These are phyloP conservation scores for Apiotrichum akiyoshidainum DNA, from an alignment of 1,284 basidiomycete species.

Conservation along the genomic window DNA sequence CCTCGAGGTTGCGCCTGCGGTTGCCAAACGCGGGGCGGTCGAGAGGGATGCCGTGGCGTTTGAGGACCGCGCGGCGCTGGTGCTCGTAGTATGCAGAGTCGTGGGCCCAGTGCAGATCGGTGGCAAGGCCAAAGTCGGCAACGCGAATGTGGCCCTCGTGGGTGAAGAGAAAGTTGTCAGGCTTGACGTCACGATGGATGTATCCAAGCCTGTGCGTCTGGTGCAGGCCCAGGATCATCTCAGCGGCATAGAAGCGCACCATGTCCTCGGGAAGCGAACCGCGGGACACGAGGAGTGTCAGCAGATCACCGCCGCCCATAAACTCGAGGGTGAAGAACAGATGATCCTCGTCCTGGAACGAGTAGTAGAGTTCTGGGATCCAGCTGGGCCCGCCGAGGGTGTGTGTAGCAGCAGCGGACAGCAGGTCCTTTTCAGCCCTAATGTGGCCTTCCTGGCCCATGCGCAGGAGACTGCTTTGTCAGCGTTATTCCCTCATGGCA, in stretches of 20 bases:
- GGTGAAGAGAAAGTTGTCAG: slow-evolving; percentile 93
- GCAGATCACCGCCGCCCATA: slow-evolving; percentile 93
- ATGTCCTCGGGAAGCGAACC: slow-evolving; percentile 93
- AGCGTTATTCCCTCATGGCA: slow-evolving; percentile 1
- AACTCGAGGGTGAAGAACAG: slow-evolving; percentile 91
- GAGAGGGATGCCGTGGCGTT: slow-evolving; percentile 91
- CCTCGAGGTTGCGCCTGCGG: slow-evolving; percentile 8
- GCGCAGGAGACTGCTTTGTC: slow-evolving; percentile 66
- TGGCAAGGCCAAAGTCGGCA: slow-evolving; percentile 94
- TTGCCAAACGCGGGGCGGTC: slow-evolving; percentile 17
- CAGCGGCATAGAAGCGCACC: slow-evolving; percentile 90
- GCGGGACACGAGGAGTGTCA: slow-evolving; percentile 89
- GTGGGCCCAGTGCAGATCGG: slow-evolving; percentile 61
- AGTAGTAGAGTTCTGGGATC: slow-evolving; percentile 91
- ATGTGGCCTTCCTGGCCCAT: slow-evolving; percentile 88
- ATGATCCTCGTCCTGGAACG: slow-evolving; percentile 72
- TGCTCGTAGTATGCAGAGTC: slow-evolving; percentile 94
- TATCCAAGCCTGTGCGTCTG: slow-evolving; percentile 91
- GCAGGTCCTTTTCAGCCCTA: slow-evolving; percentile 48
- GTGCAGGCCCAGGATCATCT: slow-evolving; percentile 97
- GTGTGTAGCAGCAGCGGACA: slow-evolving; percentile 36
- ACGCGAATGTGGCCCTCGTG: slow-evolving; percentile 88
- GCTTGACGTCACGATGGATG: slow-evolving; percentile 96
- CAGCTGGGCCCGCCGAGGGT: slow-evolving; percentile 59
- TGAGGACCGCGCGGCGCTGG: slow-evolving; percentile 79